Conservation (phyloP, 345 rosid species). For the Mangifera indica region DNA sequence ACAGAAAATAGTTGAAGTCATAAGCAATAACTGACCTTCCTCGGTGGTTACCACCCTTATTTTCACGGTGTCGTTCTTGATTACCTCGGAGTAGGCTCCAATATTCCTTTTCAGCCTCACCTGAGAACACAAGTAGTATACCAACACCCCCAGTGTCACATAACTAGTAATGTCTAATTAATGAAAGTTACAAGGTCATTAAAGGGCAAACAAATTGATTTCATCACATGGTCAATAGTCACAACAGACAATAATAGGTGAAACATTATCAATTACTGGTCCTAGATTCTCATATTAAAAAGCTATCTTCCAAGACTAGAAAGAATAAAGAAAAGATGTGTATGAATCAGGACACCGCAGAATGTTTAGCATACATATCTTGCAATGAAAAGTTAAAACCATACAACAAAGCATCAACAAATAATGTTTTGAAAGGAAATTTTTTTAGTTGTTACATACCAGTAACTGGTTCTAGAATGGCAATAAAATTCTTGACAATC, state of each 20-base stretch:
- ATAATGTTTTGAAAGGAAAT: neutral
- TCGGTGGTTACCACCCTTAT: constrained; percentile 41
- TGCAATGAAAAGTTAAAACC: neutral
- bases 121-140: constrained; percentile 31
- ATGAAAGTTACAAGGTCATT: neutral
- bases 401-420: neutral
- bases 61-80: constrained; percentile 51
- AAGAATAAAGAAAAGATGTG: neutral
- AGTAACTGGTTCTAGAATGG: constrained; percentile 75
- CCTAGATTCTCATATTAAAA: neutral
- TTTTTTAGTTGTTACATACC: constrained; percentile 45
- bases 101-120: constrained; percentile 83
- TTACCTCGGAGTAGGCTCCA: constrained; percentile 62
- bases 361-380: neutral
- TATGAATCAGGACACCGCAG: neutral
- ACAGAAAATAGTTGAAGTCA: neutral
- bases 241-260: neutral
- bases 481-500: constrained; percentile 69
- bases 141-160: neutral
- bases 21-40: constrained; percentile 57
- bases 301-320: neutral
- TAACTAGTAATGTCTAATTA: neutral
- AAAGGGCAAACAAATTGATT: neutral
- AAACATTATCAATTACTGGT: neutral
- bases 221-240: neutral